Evolutionary conservation across 2,329 filamentous ascomycete genomes (phyloP), one percentile per base, ranked within the genome.

Genomic region (Grosmannia serpens): DNA sequence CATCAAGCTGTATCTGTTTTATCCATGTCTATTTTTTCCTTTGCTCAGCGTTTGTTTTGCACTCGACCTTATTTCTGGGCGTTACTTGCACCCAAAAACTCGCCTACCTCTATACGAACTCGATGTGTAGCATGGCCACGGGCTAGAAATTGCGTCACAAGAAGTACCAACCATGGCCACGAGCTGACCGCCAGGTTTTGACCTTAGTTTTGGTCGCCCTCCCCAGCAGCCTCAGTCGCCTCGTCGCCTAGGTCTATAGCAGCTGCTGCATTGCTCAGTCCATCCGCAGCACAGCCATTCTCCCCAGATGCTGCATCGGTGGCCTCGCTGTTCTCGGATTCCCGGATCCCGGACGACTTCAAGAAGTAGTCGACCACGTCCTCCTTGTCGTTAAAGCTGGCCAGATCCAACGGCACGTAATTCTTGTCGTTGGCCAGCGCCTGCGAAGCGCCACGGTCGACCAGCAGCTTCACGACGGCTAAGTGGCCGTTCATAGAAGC

Each of bases 401-500:
- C 87, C 64, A 90, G 75, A 65, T 90, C 89, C 2, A 91, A 75
- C 3, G 87, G 84, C 65, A 91, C 87, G 66, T 95, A 89, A 31
- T 95, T 91, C 53, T 88, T 88, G 68, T 86, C 83, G 69, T 97
- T 97, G 67, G 85, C 85, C 35, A 90, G 75, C 13, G 84, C 84
- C 5, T 91, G 85, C 60, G 90, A 86, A 1, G 91, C 91, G 1
- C 90, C 91, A 2, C 83, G 77, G 51, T 85, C 83, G 2, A 96
- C 77, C 15, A 99, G 79, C 0, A 84, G 73, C 74, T 91, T 88
- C 8, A 96, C 89, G 4, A 85, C 82, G 7, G 86, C 82, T 3
- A 97, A 75, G 67, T 96, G 91, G 1, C 91, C 91, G 58, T 95
- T 94, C 58, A 96, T 75, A 0, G 90, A 88, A 0, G 92, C 92